A percentile compares a stretch with the other conserved stretches of the same genome.
Conservation (phyloP, 257 asterid species). For the Verbena officinalis region DNA sequence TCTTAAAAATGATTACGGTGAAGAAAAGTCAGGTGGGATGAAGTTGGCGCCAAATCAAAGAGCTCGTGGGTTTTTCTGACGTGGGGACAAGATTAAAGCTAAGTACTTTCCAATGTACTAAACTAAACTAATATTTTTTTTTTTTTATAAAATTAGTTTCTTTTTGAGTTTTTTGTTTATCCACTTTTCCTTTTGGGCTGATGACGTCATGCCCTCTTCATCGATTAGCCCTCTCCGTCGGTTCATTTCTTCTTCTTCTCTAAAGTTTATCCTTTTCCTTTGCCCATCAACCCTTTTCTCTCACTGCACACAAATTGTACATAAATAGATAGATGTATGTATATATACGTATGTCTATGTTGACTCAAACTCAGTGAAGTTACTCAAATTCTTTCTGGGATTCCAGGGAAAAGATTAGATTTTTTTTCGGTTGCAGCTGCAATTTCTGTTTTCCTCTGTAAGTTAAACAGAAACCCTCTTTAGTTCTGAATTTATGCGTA, state of each 20-base stretch:
- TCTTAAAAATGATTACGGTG: no score
- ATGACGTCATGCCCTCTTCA: conserved; percentile 32
- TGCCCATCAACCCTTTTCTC: conserved; percentile 3
- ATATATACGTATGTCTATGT: neutral
- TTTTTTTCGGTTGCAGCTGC: conserved; percentile 4
- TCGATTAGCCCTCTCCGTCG: conserved; percentile 20
- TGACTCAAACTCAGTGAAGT: neutral
- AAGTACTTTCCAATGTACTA: conserved; percentile 18
- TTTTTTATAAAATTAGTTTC: neutral
- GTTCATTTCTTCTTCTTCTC: neutral
- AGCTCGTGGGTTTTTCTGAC: conserved; percentile 9
- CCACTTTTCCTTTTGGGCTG: neutral
- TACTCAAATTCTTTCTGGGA: conserved; percentile 7
- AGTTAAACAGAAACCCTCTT: neutral
- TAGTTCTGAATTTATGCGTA: neutral
- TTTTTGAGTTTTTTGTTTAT: conserved; percentile 5
- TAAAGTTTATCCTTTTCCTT: neutral
- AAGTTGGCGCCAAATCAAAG: conserved; percentile 22
- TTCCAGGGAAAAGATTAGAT: conserved; percentile 27
- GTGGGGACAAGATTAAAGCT: conserved; percentile 13
- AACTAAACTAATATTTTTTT: neutral
- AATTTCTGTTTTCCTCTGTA: conserved; percentile 4
- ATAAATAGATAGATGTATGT: neutral
- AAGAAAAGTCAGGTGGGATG: neutral
- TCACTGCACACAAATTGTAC: neutral